Percentiles rank a stretch among this genome's conserved stretches.
Conservation (phyloP, 2,329 filamentous ascomycete species). For the Cladosporium sphaerospermum region DNA sequence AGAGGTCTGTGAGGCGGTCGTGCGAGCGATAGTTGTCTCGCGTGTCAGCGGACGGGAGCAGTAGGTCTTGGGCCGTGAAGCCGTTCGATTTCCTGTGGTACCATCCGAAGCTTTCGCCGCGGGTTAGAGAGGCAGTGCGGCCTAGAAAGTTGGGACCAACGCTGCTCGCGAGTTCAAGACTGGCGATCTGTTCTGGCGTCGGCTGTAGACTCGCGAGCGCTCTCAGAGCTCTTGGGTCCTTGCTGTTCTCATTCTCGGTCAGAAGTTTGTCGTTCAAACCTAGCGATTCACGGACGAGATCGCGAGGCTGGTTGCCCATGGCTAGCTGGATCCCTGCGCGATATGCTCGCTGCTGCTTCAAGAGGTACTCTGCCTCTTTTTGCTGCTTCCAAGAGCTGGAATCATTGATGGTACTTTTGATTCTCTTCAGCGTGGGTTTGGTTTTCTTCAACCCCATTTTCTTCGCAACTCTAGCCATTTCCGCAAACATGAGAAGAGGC, state of each 20-base stretch:
- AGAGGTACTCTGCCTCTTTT: neutral
- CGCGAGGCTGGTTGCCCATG: neutral
- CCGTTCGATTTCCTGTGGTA: conserved; percentile 3
- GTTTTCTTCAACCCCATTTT: no score
- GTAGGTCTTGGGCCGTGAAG: neutral
- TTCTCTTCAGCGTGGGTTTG: no score
- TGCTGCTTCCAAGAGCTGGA: neutral
- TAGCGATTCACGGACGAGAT: neutral
- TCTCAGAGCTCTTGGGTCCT: neutral
- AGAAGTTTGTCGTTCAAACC: no score
- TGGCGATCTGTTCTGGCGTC: neutral
- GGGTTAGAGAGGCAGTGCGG: neutral
- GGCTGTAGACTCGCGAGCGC: neutral
- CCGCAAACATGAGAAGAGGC: no score
- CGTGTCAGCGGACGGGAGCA: conserved; percentile 8
- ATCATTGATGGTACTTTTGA: neutral
- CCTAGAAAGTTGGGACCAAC: conserved; percentile 2
- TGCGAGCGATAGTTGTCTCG: neutral
- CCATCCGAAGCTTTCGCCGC: neutral
- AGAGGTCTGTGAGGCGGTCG: neutral
- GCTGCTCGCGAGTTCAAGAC: neutral
- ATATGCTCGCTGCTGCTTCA: neutral
- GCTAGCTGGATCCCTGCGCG: neutral
- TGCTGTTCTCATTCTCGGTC: no score
- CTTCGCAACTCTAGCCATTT: no score